A percentile compares a stretch with the other conserved stretches of the same genome.
These are phyloP conservation scores for Fusarium sp. DNA, from an alignment of 2,329 filamentous ascomycete species.

Conservation along the genomic window DNA sequence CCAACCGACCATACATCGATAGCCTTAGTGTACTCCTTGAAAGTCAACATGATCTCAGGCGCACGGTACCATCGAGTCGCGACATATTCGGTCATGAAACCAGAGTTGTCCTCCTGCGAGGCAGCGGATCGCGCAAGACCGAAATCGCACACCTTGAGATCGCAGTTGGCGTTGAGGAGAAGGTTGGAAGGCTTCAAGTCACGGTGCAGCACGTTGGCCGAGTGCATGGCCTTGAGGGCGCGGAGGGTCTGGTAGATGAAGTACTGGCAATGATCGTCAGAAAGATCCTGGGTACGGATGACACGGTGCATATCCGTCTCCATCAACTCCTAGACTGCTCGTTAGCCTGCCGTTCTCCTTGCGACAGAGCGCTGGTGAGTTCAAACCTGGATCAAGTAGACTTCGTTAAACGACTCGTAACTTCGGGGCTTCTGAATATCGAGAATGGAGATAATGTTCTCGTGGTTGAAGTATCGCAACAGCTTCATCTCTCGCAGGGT, in stretches of 20 bases:
- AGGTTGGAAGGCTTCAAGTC: constrained; percentile 98
- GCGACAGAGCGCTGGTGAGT: constrained; percentile 1
- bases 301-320: constrained; percentile 99
- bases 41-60: constrained; percentile 99
- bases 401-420: constrained; percentile 96
- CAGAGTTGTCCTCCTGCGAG: constrained; percentile 99
- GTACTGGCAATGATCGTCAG: constrained; percentile 99
- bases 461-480: constrained; percentile 98
- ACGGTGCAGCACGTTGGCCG: constrained; percentile 95
- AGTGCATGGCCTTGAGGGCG: constrained; percentile 99
- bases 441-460: constrained; percentile 99
- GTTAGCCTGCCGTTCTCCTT: constrained; percentile 24
- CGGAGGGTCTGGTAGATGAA: constrained; percentile 99
- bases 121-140: constrained; percentile 95
- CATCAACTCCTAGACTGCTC: constrained; percentile 83
- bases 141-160: constrained; percentile 99
- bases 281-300: constrained; percentile 97
- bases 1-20: constrained; percentile 99
- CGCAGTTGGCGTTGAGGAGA: constrained; percentile 97
- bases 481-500: constrained; percentile 99
- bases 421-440: constrained; percentile 98
- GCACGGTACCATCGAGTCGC: constrained; percentile 99
- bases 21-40: constrained; percentile 99
- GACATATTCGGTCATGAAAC: constrained; percentile 99
- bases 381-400: constrained; percentile 95